Conservation (phyloP, 75 land plant genomes). For the Chamaecyparis obtusa region DNA sequence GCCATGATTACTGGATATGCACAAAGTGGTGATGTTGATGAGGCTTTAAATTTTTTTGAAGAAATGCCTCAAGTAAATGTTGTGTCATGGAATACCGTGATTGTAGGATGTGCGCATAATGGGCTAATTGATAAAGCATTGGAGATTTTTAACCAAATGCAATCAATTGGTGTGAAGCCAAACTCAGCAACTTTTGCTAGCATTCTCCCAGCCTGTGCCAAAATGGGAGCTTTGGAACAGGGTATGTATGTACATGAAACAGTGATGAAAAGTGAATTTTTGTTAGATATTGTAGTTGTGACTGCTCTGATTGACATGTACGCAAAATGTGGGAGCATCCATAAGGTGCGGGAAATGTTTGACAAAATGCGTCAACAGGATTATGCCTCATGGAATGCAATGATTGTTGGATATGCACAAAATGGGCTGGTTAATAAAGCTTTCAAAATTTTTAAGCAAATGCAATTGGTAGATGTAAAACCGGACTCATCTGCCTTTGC, state of each 20-base stretch:
- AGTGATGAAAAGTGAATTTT: background rate
- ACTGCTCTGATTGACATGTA: conserved; percentile 20
- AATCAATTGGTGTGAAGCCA: background rate
- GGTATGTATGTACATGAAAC: conserved; percentile 6
- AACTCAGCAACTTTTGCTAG: background rate
- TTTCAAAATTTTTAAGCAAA: conserved; percentile 15
- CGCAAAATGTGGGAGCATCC: conserved; percentile 17
- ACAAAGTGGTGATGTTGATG: background rate
- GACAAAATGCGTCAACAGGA: conserved; percentile 18
- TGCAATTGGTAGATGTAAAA: conserved; percentile 9
- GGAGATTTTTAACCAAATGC: conserved; percentile 9
- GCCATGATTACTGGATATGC: conserved; percentile 5
- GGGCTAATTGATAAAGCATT: conserved; percentile 17
- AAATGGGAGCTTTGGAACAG: background rate
- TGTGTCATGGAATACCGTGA: background rate
- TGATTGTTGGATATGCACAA: conserved; percentile 29
- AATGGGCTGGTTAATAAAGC: conserved; percentile 21
- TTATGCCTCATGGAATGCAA: conserved; percentile 18
- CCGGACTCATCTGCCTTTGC: conserved; percentile 15
- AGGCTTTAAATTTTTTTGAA: background rate
- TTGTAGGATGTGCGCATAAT: conserved; percentile 18
- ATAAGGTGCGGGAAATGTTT: conserved; percentile 5
- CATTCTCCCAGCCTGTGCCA: conserved; percentile 10
- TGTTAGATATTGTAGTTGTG: conserved; percentile 8
- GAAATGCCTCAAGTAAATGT: background rate